Evolutionary conservation across 2,329 filamentous ascomycete genomes (phyloP).

Genomic region (Arthrobotrys conoides): DNA sequence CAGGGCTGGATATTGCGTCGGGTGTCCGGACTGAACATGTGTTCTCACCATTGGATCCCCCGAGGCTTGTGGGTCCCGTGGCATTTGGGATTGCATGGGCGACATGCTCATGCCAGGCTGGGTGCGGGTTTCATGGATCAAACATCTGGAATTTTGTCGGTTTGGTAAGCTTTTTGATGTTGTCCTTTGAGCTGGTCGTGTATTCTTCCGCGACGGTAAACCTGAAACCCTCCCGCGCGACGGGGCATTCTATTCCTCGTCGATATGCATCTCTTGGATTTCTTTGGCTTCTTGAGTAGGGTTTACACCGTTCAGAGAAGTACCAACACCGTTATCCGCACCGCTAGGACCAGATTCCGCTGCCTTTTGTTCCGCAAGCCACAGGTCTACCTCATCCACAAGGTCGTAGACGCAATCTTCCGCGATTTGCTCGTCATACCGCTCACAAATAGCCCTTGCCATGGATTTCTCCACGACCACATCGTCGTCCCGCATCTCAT

Average conservation of each 20-base stretch:
- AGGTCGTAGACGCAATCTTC: conserved; percentile 95
- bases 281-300: conserved; percentile 52
- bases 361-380: conserved; percentile 74
- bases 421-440: conserved; percentile 92
- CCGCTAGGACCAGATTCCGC: conserved; percentile 16
- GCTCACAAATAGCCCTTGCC: conserved; percentile 76
- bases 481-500: conserved; percentile 67
- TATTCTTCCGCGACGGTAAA: neutral
- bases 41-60: neutral
- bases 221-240: conserved; percentile 10
- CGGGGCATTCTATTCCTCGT: conserved; percentile 52
- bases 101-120: neutral
- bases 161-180: neutral
- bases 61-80: neutral
- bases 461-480: conserved; percentile 56
- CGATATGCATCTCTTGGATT: conserved; percentile 58
- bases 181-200: neutral
- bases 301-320: conserved; percentile 6
- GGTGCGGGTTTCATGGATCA: neutral
- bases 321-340: conserved; percentile 11
- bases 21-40: neutral
- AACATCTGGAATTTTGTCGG: neutral
- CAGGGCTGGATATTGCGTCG: neutral
- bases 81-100: neutral
- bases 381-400: conserved; percentile 93